phyloP scores from a whole-genome alignment of 2,329 filamentous ascomycete genomes.

The Calonectria multiphialidica region DNA sequence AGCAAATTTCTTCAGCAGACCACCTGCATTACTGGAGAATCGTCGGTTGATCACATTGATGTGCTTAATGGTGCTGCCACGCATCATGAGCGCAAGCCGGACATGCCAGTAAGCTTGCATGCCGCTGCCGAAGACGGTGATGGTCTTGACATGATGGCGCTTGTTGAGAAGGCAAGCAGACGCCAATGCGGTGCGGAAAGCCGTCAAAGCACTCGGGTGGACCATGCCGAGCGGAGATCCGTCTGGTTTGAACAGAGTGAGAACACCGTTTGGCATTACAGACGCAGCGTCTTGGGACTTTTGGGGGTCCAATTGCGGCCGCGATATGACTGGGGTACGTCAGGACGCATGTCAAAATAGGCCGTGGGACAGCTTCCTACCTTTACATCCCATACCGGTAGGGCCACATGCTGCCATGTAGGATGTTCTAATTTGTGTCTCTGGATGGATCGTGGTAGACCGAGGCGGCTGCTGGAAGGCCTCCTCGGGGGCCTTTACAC shows the following conservation, averaged over 20 bases:
- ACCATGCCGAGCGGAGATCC: conserved; percentile 76
- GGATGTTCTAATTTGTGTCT: conserved; percentile 70
- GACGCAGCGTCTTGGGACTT: conserved; percentile 45
- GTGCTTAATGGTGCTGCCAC: conserved; percentile 76
- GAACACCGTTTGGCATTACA: conserved; percentile 71
- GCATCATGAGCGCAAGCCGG: conserved; percentile 82
- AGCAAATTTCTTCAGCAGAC: conserved; percentile 63
- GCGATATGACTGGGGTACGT: conserved; percentile 68
- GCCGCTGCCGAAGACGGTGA: conserved; percentile 89
- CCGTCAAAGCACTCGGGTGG: conserved; percentile 80
- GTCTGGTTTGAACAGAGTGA: conserved; percentile 75
- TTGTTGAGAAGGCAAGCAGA: conserved; percentile 74
- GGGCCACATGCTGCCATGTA: conserved; percentile 81
- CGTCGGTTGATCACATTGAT: conserved; percentile 87
- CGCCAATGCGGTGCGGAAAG: conserved; percentile 82
- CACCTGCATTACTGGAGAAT: conserved; percentile 69
- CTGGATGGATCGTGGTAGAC: conserved; percentile 59
- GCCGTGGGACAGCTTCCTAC: conserved; percentile 45
- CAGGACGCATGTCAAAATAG: background rate
- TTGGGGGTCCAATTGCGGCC: conserved; percentile 57
- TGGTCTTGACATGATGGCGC: conserved; percentile 77
- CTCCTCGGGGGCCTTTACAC: conserved; percentile 57
- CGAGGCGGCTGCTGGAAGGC: conserved; percentile 69
- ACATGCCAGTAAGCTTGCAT: conserved; percentile 97
- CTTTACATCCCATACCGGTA: conserved; percentile 76